Evolutionary conservation across 371 early-diverging fungal genomes (phyloP).

Genomic region (Phascolomyces articulosus): DNA sequence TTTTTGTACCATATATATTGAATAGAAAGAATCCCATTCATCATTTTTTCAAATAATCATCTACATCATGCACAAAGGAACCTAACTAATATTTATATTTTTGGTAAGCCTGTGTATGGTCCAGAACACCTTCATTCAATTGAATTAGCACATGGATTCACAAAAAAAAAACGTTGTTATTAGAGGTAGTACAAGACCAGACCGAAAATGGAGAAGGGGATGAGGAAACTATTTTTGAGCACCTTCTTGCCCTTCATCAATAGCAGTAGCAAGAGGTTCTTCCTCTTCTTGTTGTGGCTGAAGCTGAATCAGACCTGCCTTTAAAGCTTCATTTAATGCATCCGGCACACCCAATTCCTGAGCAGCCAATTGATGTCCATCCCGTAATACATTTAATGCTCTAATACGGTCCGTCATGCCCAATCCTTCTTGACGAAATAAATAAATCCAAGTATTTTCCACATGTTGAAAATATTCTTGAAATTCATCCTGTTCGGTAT

Average conservation of each 20-base stretch:
- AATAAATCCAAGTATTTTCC: constrained; percentile 32
- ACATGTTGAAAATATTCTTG: constrained; percentile 34
- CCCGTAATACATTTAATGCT: constrained; percentile 32
- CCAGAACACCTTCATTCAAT: background rate
- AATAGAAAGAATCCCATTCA: too few relatives aligned
- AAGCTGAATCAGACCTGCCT: constrained; percentile 6
- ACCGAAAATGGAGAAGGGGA: too few relatives aligned
- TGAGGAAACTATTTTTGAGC: too few relatives aligned
- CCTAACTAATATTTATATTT: too few relatives aligned
- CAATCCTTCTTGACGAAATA: constrained; percentile 15
- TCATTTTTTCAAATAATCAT: too few relatives aligned
- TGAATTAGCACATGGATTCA: background rate
- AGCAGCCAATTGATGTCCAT: constrained; percentile 34
- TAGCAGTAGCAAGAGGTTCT: too few relatives aligned
- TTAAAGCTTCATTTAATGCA: constrained; percentile 19
- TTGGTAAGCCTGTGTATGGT: too few relatives aligned
- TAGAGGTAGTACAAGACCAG: too few relatives aligned
- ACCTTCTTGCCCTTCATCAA: too few relatives aligned
- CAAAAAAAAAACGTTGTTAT: background rate
- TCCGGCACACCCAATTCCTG: constrained; percentile 20
- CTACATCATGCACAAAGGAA: too few relatives aligned
- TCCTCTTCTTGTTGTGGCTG: background rate
- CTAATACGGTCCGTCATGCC: constrained; percentile 38
- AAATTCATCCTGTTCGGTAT: constrained; percentile 29
- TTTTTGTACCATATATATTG: too few relatives aligned